Evolutionary conservation across 1,284 basidiomycete genomes (phyloP), one percentile per base, ranked within the genome.

Genomic region (Rhodotorula sp.): DNA sequence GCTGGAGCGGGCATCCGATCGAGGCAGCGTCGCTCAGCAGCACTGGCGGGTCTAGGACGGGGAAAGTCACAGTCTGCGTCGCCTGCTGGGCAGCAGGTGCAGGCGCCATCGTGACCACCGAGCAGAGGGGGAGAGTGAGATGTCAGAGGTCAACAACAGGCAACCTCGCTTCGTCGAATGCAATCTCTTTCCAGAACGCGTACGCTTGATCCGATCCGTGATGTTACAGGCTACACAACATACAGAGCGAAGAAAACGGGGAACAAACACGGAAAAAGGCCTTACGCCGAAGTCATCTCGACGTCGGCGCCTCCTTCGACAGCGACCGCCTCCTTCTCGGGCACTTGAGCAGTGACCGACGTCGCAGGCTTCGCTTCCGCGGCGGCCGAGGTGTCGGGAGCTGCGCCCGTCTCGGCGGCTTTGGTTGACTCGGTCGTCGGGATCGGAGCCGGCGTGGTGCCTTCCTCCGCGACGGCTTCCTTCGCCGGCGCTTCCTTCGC

Each of bases 1-100:
- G 58, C 1, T 60, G 54, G 44, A 72, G 53, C 37, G 66, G 67
- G 55, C 68, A 70, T 6, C 66, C 71, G 44, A 45, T 53, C n/a
- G 49, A 29, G 30, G 59, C 63, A 14, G 54, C 29, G 29, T 64
- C 67, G 20, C 24, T n/a, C 33, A 69, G 48, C 18, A 72, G 42
- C 26, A 56, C 66, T 18, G 58, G 44, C 20, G 54, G 44, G 4
- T 55, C 29, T 20, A 72, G 64, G 10, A 72, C 49, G 4, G 70
- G 70, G 58, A 63, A 72, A 1, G 69, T 70, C 20, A 54, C 53
- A 30, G 29, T 54, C 53, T 54, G 53, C 24, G 53, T 26, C 8
- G 26, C 17, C 17, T 12, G n/a, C 53, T 54, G 53, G n/a, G 29
- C 29, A n/a, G 53, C 53, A 26, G 53, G 53, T 26, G 53, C 53